These are phyloP conservation scores for Xylaria sp. DNA, from an alignment of 2,329 filamentous ascomycete species.

Conservation along the genomic window DNA sequence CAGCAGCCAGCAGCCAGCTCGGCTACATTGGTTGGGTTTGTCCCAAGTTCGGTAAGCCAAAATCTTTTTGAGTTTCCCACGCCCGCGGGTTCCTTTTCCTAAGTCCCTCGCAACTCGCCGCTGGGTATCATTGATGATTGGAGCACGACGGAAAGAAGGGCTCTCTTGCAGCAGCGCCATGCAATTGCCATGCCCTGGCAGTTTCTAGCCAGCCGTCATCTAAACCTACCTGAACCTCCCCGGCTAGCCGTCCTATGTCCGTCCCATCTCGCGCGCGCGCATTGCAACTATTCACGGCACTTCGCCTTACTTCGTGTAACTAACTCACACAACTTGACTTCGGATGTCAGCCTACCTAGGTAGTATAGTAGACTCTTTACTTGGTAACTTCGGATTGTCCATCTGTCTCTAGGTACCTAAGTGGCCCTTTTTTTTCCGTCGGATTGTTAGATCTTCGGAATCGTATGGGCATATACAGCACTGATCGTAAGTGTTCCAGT, in stretches of 20 bases:
- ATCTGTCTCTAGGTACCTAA: constrained; percentile 15
- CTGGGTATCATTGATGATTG: constrained; percentile 33
- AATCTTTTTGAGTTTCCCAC: constrained; percentile 24
- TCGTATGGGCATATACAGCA: not conserved
- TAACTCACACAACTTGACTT: constrained; percentile 27
- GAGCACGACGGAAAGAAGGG: constrained; percentile 5
- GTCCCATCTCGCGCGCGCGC: not conserved
- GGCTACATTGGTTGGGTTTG: constrained; percentile 24
- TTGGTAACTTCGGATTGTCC: not conserved
- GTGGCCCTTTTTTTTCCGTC: not conserved
- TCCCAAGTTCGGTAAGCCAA: constrained; percentile 38
- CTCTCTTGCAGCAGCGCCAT: constrained; percentile 23
- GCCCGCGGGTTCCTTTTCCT: constrained; percentile 16
- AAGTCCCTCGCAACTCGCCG: constrained; percentile 15
- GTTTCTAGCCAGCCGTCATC: constrained; percentile 27
- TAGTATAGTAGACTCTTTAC: not conserved
- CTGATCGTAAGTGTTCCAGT: not conserved
- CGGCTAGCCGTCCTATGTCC: constrained; percentile 16
- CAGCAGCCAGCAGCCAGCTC: constrained; percentile 22
- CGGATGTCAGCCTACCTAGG: constrained; percentile 24
- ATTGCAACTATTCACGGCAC: constrained; percentile 18
- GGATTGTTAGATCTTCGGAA: not conserved
- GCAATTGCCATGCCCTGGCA: constrained; percentile 18
- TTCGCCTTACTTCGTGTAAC: constrained; percentile 34
- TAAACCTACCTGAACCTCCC: not conserved